Evolutionary conservation across 129 eudicot genomes (phyloP), one percentile per base, ranked within the genome.

Genomic region (Mikania micrantha): DNA sequence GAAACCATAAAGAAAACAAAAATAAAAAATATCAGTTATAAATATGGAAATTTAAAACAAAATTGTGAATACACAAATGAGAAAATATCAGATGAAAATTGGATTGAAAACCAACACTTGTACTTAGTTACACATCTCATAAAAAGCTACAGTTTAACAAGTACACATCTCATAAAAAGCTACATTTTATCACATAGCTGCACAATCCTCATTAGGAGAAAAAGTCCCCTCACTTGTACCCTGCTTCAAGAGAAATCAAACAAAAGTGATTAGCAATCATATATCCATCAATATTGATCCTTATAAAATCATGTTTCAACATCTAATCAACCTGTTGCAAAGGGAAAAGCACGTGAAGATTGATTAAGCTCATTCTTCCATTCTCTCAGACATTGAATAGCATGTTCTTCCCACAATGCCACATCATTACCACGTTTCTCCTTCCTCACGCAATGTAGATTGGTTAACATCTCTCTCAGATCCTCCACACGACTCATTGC

Each of bases 401-500:
- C 90, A 62, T 93, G 95, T 73, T 93, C 99, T 72, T 93, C 99
- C 19, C 82, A 84, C 56, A 93, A 83, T 17, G 81, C 84, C 11
- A 76, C 95, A 74, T 93, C 99, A 9, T 35, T 70, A 3, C 86
- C 32, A 8, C 99, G 92, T 77, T 95, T 93, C 72, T 93, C 99
- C 79, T 93, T 88, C 80, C 99, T 74, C 4, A 95, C 96, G 1
- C 86, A 80, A 64, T 93, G 99, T 67, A 93, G 95, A 86, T 85
- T 85, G 11, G 77, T 73, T 54, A 93, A 89, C 73, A 93, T 77
- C 22, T 84, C 95, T 66, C 86, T 95, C 13, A 93, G 88, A 77
- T 93, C 96, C 81, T 89, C 96, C 53, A 93, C 96, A 1, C 91
- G 82, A 65, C 87, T 89, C 86, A 88, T 93, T 9, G 92, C 99